A percentile compares a stretch with the other conserved stretches of the same genome.
phyloP scores from a whole-genome alignment of 163 green algal species.

The Coccomyxa subellipsoidea region DNA sequence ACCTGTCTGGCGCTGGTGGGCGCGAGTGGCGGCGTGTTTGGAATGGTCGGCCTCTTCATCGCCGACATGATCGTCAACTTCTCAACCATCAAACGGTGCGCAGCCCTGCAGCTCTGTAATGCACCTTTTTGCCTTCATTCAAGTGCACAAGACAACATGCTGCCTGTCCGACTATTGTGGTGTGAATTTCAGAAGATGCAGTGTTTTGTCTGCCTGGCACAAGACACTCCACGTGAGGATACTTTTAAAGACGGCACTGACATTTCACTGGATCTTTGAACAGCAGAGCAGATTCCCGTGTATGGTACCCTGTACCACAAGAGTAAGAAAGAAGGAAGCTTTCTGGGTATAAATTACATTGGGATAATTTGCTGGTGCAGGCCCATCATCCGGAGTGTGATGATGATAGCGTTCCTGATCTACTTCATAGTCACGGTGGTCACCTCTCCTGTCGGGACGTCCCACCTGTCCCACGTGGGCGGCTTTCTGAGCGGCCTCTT shows the following conservation, averaged over 20 bases:
- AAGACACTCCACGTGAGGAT: too few species aligned
- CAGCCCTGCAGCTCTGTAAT: background rate
- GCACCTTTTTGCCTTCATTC: too few species aligned
- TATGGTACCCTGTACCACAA: too few species aligned
- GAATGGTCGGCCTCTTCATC: conserved; percentile 68
- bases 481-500: conserved; percentile 75
- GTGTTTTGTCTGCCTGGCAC: too few species aligned
- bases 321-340: too few species aligned
- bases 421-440: conserved; percentile 49
- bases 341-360: too few species aligned
- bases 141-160: too few species aligned
- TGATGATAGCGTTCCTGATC: conserved; percentile 42
- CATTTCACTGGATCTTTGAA: too few species aligned
- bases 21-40: conserved; percentile 68
- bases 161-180: too few species aligned
- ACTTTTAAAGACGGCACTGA: too few species aligned
- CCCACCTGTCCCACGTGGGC: conserved; percentile 72
- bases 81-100: conserved; percentile 44
- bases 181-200: too few species aligned
- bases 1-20: conserved; percentile 63
- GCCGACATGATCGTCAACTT: conserved; percentile 75
- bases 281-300: too few species aligned
- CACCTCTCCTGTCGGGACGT: conserved; percentile 42
- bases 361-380: conserved; percentile 16
- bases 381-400: conserved; percentile 28